phyloP scores from a whole-genome alignment of 2,329 filamentous ascomycete genomes.

The Ophiostoma perfectum region DNA sequence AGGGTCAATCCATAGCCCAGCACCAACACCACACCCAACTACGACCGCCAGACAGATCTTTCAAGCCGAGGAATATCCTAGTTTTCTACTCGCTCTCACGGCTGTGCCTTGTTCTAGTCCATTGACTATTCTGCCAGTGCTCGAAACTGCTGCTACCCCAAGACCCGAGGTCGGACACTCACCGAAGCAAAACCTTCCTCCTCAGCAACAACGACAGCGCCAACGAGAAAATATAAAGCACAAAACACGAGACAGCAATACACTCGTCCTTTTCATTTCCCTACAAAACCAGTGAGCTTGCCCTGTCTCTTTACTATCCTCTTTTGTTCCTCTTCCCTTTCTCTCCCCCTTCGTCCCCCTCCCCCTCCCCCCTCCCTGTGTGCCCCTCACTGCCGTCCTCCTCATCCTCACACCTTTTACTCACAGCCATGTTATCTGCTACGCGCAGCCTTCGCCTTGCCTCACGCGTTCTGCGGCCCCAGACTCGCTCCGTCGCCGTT shows the following conservation, averaged over 20 bases:
- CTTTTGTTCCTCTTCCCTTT: background rate
- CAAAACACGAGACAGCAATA: background rate
- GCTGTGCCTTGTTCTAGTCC: background rate
- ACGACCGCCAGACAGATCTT: background rate
- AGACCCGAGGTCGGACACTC: constrained; percentile 23
- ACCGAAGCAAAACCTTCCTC: background rate
- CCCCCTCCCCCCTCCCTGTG: background rate
- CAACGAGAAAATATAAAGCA: constrained; percentile 16
- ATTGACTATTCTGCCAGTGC: background rate
- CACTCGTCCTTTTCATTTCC: background rate
- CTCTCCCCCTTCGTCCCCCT: constrained; percentile 2
- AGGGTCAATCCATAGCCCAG: background rate
- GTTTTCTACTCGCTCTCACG: background rate
- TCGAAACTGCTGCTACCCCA: constrained; percentile 12
- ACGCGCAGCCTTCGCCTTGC: constrained; percentile 51
- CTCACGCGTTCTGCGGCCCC: constrained; percentile 49
- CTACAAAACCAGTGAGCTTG: constrained; percentile 3
- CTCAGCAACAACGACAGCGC: background rate
- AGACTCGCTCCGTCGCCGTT: constrained; percentile 32
- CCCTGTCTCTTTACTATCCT: background rate
- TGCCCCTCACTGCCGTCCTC: background rate
- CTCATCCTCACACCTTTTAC: constrained; percentile 18
- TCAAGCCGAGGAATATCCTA: constrained; percentile 1
- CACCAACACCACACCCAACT: background rate
- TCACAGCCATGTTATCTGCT: constrained; percentile 47